phyloP scores from a whole-genome alignment of 1,284 basidiomycete genomes.

The Boletus semigastroideus region DNA sequence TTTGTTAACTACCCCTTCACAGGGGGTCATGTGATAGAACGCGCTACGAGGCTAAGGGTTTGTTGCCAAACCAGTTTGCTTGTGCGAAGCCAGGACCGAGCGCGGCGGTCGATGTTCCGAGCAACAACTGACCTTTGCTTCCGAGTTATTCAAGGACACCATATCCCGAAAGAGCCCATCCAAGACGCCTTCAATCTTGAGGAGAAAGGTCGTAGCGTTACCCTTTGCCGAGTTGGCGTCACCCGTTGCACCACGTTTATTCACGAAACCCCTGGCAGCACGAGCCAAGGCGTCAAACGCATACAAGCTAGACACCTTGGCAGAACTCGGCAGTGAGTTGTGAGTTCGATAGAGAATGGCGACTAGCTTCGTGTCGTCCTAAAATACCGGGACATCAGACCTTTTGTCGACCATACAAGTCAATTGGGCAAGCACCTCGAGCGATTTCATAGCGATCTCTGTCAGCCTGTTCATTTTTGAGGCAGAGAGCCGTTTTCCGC shows the following conservation, averaged over 20 bases:
- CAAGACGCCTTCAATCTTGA: constrained; percentile 83
- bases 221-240: constrained; percentile 59
- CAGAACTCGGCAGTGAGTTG: constrained; percentile 62
- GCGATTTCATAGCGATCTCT: constrained; percentile 68
- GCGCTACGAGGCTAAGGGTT: constrained; percentile 10
- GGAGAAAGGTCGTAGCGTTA: constrained; percentile 78
- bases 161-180: constrained; percentile 85
- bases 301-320: constrained; percentile 85
- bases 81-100: constrained; percentile 7
- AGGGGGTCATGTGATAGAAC: constrained; percentile 14
- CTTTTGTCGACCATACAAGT: not conserved
- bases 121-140: constrained; percentile 76
- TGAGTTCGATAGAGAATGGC: constrained; percentile 84
- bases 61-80: not conserved
- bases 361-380: constrained; percentile 85
- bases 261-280: constrained; percentile 68
- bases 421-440: constrained; percentile 54
- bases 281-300: constrained; percentile 88
- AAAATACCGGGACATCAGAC: constrained; percentile 9
- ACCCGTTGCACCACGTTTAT: constrained; percentile 60
- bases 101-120: constrained; percentile 6
- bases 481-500: constrained; percentile 77
- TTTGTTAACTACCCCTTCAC: constrained; percentile 36
- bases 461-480: constrained; percentile 79
- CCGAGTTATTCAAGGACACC: constrained; percentile 56